Percentiles rank a stretch among this genome's conserved stretches.
These are phyloP conservation scores for Falciphora oryzae DNA, from an alignment of 2,329 filamentous ascomycete species.

Conservation along the genomic window DNA sequence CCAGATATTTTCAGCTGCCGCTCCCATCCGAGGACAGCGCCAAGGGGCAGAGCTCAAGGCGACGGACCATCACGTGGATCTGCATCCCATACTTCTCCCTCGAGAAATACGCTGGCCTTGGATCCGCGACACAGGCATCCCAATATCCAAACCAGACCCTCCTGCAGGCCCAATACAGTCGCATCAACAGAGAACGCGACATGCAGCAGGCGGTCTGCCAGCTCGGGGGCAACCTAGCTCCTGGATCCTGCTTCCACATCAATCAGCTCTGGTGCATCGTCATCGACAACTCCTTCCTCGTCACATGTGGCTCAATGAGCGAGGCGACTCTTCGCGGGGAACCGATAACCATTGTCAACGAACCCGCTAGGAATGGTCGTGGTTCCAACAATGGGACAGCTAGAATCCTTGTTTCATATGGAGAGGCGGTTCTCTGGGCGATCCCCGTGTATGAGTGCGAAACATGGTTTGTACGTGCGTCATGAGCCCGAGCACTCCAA, in stretches of 20 bases:
- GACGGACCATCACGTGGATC: slow-evolving; percentile 31
- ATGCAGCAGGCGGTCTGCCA: slow-evolving; percentile 41
- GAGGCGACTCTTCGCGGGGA: slow-evolving; percentile 28
- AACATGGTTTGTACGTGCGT: slow-evolving; percentile 38
- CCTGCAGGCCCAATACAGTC: slow-evolving; percentile 37
- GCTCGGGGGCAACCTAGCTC: slow-evolving; percentile 22
- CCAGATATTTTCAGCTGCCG: slow-evolving; percentile 30
- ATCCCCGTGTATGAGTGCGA: slow-evolving; percentile 32
- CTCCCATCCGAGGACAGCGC: slow-evolving; percentile 20
- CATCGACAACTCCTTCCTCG: slow-evolving; percentile 34
- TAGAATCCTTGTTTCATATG: slow-evolving; percentile 30
- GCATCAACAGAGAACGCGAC: slow-evolving; percentile 32
- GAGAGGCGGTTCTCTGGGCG: slow-evolving; percentile 31
- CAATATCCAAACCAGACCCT: slow-evolving; percentile 38
- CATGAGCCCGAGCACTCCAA: not conserved
- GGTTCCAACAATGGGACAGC: slow-evolving; percentile 12
- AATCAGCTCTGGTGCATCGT: slow-evolving; percentile 42
- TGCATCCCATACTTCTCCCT: slow-evolving; percentile 43
- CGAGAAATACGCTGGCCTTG: slow-evolving; percentile 35
- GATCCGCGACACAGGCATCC: slow-evolving; percentile 22
- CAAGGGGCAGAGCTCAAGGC: slow-evolving; percentile 15
- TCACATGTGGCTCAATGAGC: slow-evolving; percentile 36
- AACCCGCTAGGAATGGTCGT: slow-evolving; percentile 21
- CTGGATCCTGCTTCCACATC: slow-evolving; percentile 39
- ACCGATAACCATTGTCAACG: slow-evolving; percentile 23